phyloP scores from a whole-genome alignment of 371 early-diverging fungal genomes.

The Vittaforma corneae region DNA sequence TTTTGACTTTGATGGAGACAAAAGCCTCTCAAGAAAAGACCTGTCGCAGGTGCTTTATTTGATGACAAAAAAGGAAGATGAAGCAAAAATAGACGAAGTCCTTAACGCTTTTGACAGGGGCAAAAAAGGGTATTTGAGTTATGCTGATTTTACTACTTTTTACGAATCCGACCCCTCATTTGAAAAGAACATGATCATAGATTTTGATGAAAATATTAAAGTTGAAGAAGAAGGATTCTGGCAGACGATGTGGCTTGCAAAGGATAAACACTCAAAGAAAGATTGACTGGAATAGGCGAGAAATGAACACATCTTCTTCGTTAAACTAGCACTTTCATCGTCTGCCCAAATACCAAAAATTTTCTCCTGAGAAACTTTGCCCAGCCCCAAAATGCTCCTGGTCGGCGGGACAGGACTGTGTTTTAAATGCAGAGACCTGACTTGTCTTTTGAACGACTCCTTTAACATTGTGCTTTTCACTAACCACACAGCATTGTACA shows the following conservation, averaged over 20 bases:
- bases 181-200: slow-evolving; percentile 45
- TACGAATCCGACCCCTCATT: slow-evolving; percentile 33
- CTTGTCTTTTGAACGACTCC: background rate
- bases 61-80: slow-evolving; percentile 6
- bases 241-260: too few relatives aligned
- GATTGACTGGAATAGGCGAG: too few relatives aligned
- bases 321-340: too few relatives aligned
- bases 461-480: slow-evolving; percentile 39
- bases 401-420: background rate
- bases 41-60: slow-evolving; percentile 29
- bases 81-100: slow-evolving; percentile 29
- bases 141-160: slow-evolving; percentile 44
- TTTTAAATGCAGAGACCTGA: background rate
- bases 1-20: slow-evolving; percentile 49
- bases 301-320: too few relatives aligned
- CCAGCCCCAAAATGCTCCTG: too few relatives aligned
- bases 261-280: too few relatives aligned
- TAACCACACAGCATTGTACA: slow-evolving; percentile 12
- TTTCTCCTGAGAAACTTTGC: too few relatives aligned
- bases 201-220: slow-evolving; percentile 39
- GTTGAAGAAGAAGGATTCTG: too few relatives aligned
- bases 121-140: slow-evolving; percentile 45
- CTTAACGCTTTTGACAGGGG: slow-evolving; percentile 41
- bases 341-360: too few relatives aligned
- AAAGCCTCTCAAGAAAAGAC: slow-evolving; percentile 36